Conservation (phyloP, 495 filamentous ascomycete species). For the Neurospora terricola region DNA sequence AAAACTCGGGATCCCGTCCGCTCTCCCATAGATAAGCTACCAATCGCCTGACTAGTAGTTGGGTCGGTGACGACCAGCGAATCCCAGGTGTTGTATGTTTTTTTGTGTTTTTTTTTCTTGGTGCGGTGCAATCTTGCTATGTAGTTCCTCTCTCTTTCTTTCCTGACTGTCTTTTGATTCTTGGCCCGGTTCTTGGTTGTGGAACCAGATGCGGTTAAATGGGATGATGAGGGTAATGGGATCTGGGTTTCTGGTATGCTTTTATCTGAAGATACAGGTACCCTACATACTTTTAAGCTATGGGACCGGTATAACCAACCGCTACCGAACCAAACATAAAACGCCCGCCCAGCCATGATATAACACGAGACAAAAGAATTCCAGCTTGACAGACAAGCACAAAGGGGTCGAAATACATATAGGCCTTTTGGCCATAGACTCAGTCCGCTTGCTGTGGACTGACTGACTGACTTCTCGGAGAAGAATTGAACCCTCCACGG, state of each 20-base stretch:
- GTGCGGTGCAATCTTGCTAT: not conserved
- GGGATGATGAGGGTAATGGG: not conserved
- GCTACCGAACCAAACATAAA: not conserved
- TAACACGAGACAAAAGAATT: not conserved
- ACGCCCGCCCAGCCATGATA: not conserved
- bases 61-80: constrained; percentile 32
- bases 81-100: constrained; percentile 37
- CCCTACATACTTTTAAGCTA: not conserved
- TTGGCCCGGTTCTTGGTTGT: not conserved
- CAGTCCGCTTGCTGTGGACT: not conserved
- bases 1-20: not conserved
- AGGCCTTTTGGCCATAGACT: not conserved
- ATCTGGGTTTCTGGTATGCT: not conserved
- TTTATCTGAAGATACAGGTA: not conserved
- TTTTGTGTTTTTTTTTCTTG: not conserved
- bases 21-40: constrained; percentile 26
- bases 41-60: constrained; percentile 31
- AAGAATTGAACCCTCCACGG: not conserved
- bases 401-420: not conserved
- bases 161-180: not conserved
- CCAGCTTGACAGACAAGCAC: not conserved
- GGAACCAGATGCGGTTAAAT: not conserved
- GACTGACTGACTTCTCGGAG: not conserved
- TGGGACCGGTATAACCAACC: not conserved
- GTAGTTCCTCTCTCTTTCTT: not conserved